phyloP scores from a whole-genome alignment of 2,329 filamentous ascomycete species.

The Pseudogymnoascus sp. region DNA sequence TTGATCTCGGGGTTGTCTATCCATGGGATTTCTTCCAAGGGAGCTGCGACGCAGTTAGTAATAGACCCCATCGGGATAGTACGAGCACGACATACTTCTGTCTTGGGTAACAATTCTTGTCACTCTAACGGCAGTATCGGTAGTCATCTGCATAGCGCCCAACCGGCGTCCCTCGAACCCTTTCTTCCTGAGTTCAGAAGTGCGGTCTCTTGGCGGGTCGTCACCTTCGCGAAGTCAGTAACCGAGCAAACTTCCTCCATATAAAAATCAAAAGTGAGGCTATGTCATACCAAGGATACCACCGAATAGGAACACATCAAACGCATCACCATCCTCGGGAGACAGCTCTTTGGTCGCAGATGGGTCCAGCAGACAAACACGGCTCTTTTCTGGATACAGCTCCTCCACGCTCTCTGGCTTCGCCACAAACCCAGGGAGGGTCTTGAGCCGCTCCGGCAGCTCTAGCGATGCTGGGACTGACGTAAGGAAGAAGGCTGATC shows the following conservation, averaged over 20 bases:
- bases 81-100: slow-evolving; percentile 51
- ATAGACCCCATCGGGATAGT: not conserved
- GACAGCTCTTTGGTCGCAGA: slow-evolving; percentile 71
- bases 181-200: slow-evolving; percentile 89
- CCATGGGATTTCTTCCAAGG: slow-evolving; percentile 72
- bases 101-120: slow-evolving; percentile 83
- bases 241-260: not conserved
- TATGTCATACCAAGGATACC: slow-evolving; percentile 72
- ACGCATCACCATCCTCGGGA: slow-evolving; percentile 72
- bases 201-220: slow-evolving; percentile 89
- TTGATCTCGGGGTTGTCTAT: slow-evolving; percentile 83
- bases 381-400: slow-evolving; percentile 65
- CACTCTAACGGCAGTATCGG: slow-evolving; percentile 90
- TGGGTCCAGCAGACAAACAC: slow-evolving; percentile 85
- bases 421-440: slow-evolving; percentile 56
- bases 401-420: slow-evolving; percentile 76
- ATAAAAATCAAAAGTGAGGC: not conserved
- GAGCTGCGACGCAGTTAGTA: slow-evolving; percentile 43
- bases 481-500: slow-evolving; percentile 70
- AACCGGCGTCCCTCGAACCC: slow-evolving; percentile 82
- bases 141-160: slow-evolving; percentile 95
- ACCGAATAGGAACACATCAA: slow-evolving; percentile 91
- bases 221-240: slow-evolving; percentile 54
- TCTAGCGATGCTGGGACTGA: slow-evolving; percentile 65
- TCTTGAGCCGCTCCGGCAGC: slow-evolving; percentile 50